Evolutionary conservation across 2,329 filamentous ascomycete genomes (phyloP).

Genomic region (Pseudocercospora musae): DNA sequence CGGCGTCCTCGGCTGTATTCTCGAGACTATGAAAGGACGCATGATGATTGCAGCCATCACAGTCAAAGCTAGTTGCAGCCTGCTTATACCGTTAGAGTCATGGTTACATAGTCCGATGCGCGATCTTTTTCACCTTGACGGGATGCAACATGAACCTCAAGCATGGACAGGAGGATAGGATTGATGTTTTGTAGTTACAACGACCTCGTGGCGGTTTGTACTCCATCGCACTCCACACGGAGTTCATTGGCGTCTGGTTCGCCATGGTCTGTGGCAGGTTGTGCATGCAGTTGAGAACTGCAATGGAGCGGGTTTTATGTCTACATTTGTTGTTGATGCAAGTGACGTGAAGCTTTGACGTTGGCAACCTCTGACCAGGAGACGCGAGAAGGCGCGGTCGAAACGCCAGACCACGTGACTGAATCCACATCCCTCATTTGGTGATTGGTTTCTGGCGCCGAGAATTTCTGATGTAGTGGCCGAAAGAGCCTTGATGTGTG

Average conservation of each 20-base stretch:
- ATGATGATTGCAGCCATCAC: conserved; percentile 56
- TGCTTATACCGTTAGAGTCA: conserved; percentile 9
- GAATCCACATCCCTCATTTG: no score
- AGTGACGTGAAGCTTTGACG: background rate
- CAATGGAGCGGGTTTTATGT: background rate
- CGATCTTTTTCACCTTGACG: conserved; percentile 44
- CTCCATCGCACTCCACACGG: conserved; percentile 52
- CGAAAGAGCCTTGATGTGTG: background rate
- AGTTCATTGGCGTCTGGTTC: conserved; percentile 34
- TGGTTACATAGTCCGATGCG: background rate
- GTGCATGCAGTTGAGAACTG: background rate
- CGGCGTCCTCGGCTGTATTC: conserved; percentile 49
- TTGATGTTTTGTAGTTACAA: conserved; percentile 49
- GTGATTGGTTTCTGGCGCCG: background rate
- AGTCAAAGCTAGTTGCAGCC: conserved; percentile 52
- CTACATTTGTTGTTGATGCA: background rate
- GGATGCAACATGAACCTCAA: conserved; percentile 58
- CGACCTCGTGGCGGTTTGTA: conserved; percentile 50
- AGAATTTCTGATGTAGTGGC: background rate
- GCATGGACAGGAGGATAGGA: conserved; percentile 51
- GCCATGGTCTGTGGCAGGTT: conserved; percentile 21
- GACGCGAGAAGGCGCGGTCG: background rate
- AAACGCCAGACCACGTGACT: background rate
- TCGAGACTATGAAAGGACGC: conserved; percentile 55
- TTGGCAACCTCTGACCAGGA: background rate